Evolutionary conservation across 805 yeast species (phyloP), one percentile per base, ranked within the genome.

Genomic region (Ogataea populi-albae): DNA sequence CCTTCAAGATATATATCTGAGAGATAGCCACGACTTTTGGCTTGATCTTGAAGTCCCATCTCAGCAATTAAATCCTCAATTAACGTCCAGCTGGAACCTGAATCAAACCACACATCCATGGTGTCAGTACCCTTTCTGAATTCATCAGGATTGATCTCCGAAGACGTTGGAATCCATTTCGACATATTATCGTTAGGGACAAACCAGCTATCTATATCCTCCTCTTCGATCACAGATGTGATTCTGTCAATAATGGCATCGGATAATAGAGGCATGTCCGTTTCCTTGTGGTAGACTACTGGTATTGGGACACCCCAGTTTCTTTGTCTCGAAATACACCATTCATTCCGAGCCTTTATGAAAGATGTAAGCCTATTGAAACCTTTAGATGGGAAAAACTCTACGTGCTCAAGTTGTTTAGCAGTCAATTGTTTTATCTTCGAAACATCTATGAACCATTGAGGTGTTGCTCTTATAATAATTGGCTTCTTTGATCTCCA

Each of bases 251-350:
- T 75, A 1, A 77, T 68, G 23, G 65, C 74, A 15, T 68, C 69
- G 29, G 77, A 79, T 57, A 79, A 64, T 8, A 87, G 46, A 1
- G 88, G 82, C 32, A 71, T 77, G n/a, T 76, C 82, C 1, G 85
- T 75, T 23, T 67, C 66, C 35, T 64, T 65, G 30, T 74, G 65
- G 60, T 81, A 85, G 6, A 93, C 62, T 1, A 85, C 93, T 1
- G 98, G 98, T 25, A 93, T 84, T 1, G 98, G 98, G 22, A 93
- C 97, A 30, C 99, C 99, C 99, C 99, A 93, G 14, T 76, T 71
- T 46, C 99, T 77, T 58, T 93, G 99, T 50, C 99, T 71, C 2
- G 98, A 89, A 21, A 93, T 88, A 62, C 98, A 93, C 99, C 99
- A 93, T 55, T 93, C 98, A 44, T 79, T 77, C 61, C 98, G 75